Evolutionary conservation across 2,329 filamentous ascomycete genomes (phyloP), one percentile per base, ranked within the genome.

Genomic region (Cladophialophora carrionii): DNA sequence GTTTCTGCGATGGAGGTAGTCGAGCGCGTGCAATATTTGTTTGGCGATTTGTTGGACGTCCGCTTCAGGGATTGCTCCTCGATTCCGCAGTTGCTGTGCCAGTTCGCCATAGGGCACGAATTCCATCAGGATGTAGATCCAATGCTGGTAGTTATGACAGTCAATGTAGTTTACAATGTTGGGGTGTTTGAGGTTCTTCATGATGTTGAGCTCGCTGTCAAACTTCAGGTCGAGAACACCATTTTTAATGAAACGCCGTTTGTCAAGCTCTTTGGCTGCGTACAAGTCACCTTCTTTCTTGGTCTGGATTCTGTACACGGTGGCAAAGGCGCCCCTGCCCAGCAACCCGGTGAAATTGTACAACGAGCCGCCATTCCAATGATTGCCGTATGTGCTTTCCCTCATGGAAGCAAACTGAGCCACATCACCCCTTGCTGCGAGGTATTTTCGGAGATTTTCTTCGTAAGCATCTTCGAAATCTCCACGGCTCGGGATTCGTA

Each of bases 51-150:
- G 81, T 75, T 89, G 87, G n/a, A 87, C 89, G 70, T 88, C 81
- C 0, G 77, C 71, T 74, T 98, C 94, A 0, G 82, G 78, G 57
- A 98, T 84, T 0, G 82, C 78, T 0, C 86, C 86, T 32, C 85
- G 77, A 10, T 85, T 82, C 22, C 80, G 78, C 32, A 98, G 83
- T 68, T 90, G 87, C 55, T 87, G 87, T 61, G 91, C 91, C 12
- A 99, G 80, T 75, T 99, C 94, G 52, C 95, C 95, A 32, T 86
- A 85, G 6, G 87, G 85, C 14, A 98, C 87, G 71, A 86, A 96
- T 74, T 99, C 95, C 95, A 99, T 99, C 75, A 98, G 94, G 76
- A 99, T 96, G 75, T 97, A 93, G 4, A 97, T 83, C 74, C 92
- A 83, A 46, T 90, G 83, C 52, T 88, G 86, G 81, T 90, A 88